Conservation (phyloP, 164 flowering plant genomes). For the Tinospora cordifolia region DNA sequence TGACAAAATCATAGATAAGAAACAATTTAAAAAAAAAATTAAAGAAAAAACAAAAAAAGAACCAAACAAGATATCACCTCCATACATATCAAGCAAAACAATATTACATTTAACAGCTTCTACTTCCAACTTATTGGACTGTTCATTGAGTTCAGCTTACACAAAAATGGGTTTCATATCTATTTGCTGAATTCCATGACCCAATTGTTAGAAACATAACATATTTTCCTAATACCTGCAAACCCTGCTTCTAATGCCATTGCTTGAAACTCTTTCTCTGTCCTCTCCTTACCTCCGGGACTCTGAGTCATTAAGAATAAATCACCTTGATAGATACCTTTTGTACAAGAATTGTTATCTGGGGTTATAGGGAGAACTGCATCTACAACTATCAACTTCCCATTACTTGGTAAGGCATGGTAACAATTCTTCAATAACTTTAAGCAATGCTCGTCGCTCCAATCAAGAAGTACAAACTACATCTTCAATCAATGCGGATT, state of each 20-base stretch:
- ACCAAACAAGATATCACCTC: no score
- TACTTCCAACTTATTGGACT: no score
- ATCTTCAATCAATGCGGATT: conserved; percentile 1
- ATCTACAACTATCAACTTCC: conserved; percentile 67
- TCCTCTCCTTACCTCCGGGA: conserved; percentile 86
- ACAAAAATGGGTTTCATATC: neutral
- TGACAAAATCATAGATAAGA: no score
- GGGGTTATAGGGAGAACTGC: conserved; percentile 54
- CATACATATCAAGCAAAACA: no score
- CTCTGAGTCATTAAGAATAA: conserved; percentile 71
- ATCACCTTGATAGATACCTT: conserved; percentile 41
- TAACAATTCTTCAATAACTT: conserved; percentile 70
- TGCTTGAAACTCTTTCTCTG: conserved; percentile 53
- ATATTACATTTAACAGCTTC: no score
- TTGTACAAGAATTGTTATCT: conserved; percentile 35
- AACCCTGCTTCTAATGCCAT: conserved; percentile 71
- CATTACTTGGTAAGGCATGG: conserved; percentile 52
- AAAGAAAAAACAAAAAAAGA: no score
- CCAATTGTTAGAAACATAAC: conserved; percentile 45
- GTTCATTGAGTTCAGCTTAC: no score
- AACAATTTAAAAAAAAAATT: no score
- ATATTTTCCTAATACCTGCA: conserved; percentile 29
- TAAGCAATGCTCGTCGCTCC: conserved; percentile 79
- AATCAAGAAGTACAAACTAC: conserved; percentile 87
- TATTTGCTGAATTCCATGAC: conserved; percentile 66